Evolutionary conservation across 2,329 filamentous ascomycete genomes (phyloP).

Genomic region (Claviceps arundinis): DNA sequence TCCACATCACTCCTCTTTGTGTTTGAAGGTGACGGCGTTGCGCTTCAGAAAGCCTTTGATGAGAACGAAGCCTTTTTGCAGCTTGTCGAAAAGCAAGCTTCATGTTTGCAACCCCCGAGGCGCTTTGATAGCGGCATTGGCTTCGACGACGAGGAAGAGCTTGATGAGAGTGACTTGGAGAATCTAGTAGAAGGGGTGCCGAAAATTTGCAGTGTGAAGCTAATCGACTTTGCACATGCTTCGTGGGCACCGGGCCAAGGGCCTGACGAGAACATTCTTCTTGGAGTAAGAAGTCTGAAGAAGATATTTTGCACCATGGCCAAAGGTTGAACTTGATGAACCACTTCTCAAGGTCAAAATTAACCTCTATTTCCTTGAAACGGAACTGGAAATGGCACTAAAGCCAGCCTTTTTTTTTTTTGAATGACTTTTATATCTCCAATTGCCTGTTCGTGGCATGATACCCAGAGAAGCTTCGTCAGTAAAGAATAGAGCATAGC

Average conservation of each 20-base stretch:
- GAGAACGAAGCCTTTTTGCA: conserved; percentile 37
- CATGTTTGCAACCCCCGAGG: conserved; percentile 22
- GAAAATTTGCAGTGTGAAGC: conserved; percentile 63
- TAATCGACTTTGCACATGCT: conserved; percentile 97
- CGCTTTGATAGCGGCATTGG: conserved; percentile 44
- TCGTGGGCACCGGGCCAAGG: conserved; percentile 69
- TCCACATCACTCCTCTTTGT: conserved; percentile 49
- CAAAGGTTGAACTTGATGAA: conserved; percentile 9
- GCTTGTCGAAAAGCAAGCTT: conserved; percentile 30
- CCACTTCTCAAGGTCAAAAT: too few species aligned
- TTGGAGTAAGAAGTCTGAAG: conserved; percentile 58
- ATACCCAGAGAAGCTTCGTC: conserved; percentile 3
- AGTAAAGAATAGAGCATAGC: not conserved
- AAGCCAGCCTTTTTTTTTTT: not conserved
- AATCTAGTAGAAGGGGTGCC: conserved; percentile 34
- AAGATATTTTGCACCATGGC: conserved; percentile 58
- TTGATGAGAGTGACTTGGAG: conserved; percentile 33
- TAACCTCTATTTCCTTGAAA: too few species aligned
- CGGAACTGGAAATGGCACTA: too few species aligned
- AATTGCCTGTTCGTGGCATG: not conserved
- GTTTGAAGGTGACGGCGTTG: conserved; percentile 48
- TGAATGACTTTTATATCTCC: too few species aligned
- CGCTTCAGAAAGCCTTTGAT: conserved; percentile 38
- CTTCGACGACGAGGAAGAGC: conserved; percentile 26
- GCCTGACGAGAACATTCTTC: conserved; percentile 71